Evolutionary conservation across 225 moss, liverwort and hornwort species (phyloP).

Genomic region (Polytrichum formosum): DNA sequence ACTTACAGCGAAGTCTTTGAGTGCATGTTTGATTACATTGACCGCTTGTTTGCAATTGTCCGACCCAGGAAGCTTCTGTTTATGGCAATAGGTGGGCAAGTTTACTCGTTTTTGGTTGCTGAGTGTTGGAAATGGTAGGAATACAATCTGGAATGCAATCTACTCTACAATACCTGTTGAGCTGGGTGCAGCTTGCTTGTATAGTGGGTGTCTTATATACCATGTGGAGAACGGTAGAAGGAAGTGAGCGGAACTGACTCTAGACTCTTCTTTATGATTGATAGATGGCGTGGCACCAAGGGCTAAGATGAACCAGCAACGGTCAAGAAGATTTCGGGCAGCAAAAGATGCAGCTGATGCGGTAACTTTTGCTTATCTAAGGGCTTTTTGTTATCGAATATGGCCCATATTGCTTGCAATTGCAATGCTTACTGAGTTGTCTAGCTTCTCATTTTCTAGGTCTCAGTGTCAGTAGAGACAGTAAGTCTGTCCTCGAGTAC

Average conservation of each 20-base stretch:
- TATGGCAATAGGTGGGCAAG: conserved; percentile 81
- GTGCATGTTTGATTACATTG: conserved; percentile 96
- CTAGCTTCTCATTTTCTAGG: too few species aligned
- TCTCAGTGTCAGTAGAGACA: too few species aligned
- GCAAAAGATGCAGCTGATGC: conserved; percentile 97
- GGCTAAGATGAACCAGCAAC: conserved; percentile 99
- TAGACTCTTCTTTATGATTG: conserved; percentile 5
- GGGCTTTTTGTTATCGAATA: not conserved
- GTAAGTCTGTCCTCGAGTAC: too few species aligned
- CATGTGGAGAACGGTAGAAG: too few species aligned
- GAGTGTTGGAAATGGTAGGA: too few species aligned
- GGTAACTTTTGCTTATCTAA: conserved; percentile 34
- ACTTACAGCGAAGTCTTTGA: conserved; percentile 86
- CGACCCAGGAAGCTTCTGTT: conserved; percentile 87
- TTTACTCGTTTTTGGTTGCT: not conserved
- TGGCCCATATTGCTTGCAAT: too few species aligned
- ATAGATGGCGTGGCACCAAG: conserved; percentile 95
- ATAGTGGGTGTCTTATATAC: too few species aligned
- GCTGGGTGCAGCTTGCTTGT: too few species aligned
- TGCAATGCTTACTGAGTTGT: too few species aligned
- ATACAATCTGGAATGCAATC: too few species aligned
- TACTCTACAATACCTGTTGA: too few species aligned
- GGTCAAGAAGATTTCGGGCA: conserved; percentile 89
- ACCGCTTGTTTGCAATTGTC: conserved; percentile 90
- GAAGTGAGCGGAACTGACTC: not conserved